Conservation (phyloP, 768 basidiomycete genomes). For the Cytidiella melzeri region DNA sequence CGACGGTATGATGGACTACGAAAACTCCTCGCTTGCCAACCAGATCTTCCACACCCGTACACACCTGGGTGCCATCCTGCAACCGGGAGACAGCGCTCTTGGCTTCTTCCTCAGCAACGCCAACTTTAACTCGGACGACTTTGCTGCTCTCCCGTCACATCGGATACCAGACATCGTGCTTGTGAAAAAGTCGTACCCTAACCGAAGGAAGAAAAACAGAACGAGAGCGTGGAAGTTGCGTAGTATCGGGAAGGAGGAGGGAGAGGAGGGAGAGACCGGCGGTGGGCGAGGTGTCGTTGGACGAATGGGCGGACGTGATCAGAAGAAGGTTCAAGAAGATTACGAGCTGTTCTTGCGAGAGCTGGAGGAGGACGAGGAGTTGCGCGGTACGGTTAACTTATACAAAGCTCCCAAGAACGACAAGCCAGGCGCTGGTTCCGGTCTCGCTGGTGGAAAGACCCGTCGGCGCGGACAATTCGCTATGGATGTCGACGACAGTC, state of each 20-base stretch:
- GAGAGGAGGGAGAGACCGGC: conserved; percentile 78
- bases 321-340: conserved; percentile 91
- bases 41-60: conserved; percentile 95
- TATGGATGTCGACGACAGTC: conserved; percentile 63
- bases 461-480: conserved; percentile 43
- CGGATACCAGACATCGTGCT: conserved; percentile 89
- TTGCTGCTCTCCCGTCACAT: conserved; percentile 54
- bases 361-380: conserved; percentile 90
- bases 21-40: conserved; percentile 50
- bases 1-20: conserved; percentile 57
- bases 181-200: conserved; percentile 93
- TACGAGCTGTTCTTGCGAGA: conserved; percentile 95
- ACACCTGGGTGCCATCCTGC: conserved; percentile 88
- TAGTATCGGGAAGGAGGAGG: conserved; percentile 89
- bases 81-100: conserved; percentile 90
- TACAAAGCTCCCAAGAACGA: conserved; percentile 60
- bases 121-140: conserved; percentile 92
- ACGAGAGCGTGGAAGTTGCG: conserved; percentile 82
- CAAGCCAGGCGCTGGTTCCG: conserved; percentile 43
- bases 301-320: conserved; percentile 82
- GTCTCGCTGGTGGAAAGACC: conserved; percentile 30
- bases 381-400: conserved; percentile 80
- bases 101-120: conserved; percentile 85
- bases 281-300: conserved; percentile 83
- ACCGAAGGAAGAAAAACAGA: conserved; percentile 85